phyloP scores from a whole-genome alignment of 805 yeast species.

The Candida fluviatilis region DNA sequence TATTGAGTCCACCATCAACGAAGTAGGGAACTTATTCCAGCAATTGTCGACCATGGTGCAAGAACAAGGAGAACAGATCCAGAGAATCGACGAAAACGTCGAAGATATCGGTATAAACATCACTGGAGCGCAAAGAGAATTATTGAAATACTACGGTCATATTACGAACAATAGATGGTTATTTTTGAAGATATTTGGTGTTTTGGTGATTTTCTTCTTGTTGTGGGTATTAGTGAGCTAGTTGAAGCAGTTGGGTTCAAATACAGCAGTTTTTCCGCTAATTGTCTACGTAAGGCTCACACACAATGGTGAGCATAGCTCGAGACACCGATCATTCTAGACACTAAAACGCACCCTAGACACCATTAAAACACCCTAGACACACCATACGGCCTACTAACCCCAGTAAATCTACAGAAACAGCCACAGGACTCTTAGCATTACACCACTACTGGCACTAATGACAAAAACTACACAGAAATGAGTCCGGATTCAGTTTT shows the following conservation, averaged over 20 bases:
- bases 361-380: too few relatives aligned
- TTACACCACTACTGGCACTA: too few relatives aligned
- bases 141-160: constrained; percentile 82
- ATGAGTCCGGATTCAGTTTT: too few relatives aligned
- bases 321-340: too few relatives aligned
- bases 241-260: not conserved
- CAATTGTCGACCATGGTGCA: constrained; percentile 97
- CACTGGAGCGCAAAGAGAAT: constrained; percentile 89
- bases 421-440: too few relatives aligned
- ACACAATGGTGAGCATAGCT: too few relatives aligned
- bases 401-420: too few relatives aligned
- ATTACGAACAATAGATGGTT: constrained; percentile 91
- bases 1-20: constrained; percentile 94
- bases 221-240: constrained; percentile 76
- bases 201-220: constrained; percentile 70
- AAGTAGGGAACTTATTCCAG: constrained; percentile 90
- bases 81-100: constrained; percentile 90
- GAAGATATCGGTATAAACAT: constrained; percentile 90
- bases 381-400: too few relatives aligned
- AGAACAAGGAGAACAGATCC: constrained; percentile 95
- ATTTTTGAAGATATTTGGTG: constrained; percentile 83
- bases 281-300: too few relatives aligned
- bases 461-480: too few relatives aligned
- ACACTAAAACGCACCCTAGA: too few relatives aligned
- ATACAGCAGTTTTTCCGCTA: too few relatives aligned